Percentiles rank a stretch among this genome's conserved stretches.
These are phyloP conservation scores for Chaetoscypha palmicola DNA, from an alignment of 2,329 filamentous ascomycete species.

Conservation along the genomic window DNA sequence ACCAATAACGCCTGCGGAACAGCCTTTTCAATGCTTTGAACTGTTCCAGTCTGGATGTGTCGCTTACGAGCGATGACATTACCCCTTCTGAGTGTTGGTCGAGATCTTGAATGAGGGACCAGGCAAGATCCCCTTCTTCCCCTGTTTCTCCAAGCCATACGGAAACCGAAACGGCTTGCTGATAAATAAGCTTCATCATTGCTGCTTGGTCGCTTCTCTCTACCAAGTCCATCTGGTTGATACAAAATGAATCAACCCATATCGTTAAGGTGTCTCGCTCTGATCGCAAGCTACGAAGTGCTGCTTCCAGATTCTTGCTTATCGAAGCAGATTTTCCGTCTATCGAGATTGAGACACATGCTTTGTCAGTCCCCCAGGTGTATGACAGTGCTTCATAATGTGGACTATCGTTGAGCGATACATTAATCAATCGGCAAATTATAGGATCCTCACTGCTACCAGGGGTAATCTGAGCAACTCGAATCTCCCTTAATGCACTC, in stretches of 20 bases:
- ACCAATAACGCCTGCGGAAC: slow-evolving; percentile 12
- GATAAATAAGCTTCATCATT: slow-evolving; percentile 13
- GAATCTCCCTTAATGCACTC: no score
- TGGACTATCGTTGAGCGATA: not conserved
- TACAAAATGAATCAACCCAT: slow-evolving; percentile 17
- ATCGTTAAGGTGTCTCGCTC: not conserved
- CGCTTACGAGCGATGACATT: not conserved
- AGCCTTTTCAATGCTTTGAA: slow-evolving; percentile 8
- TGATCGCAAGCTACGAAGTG: slow-evolving; percentile 8
- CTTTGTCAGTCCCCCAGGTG: slow-evolving; percentile 3
- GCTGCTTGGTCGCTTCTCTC: slow-evolving; percentile 10
- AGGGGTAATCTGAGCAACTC: slow-evolving; percentile 7
- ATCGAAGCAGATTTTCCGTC: slow-evolving; percentile 4
- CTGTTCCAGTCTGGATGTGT: not conserved
- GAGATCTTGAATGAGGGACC: slow-evolving; percentile 3
- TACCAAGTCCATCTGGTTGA: slow-evolving; percentile 10
- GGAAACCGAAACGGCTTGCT: slow-evolving; percentile 3
- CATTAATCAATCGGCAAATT: not conserved
- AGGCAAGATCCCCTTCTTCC: slow-evolving; percentile 3
- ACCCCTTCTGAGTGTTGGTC: not conserved
- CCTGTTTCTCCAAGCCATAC: slow-evolving; percentile 8
- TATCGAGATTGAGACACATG: slow-evolving; percentile 1
- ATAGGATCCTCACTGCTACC: slow-evolving; percentile 3
- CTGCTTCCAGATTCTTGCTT: slow-evolving; percentile 5
- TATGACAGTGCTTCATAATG: slow-evolving; percentile 12